These are phyloP conservation scores for Rheum nobile DNA, from an alignment of 148 eudicot genomes.

Conservation along the genomic window DNA sequence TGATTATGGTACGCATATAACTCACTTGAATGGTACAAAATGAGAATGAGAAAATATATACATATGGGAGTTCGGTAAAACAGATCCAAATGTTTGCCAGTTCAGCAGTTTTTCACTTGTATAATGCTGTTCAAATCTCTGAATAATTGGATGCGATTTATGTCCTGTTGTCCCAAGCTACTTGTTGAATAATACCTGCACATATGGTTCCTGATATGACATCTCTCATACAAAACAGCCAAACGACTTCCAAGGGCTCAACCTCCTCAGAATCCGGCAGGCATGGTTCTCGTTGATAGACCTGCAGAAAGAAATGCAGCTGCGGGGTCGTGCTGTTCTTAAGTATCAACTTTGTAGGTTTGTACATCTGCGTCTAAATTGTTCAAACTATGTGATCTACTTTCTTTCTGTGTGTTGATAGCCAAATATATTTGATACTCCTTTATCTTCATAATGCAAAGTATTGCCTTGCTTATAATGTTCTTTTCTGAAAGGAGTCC, in stretches of 20 bases:
- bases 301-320: conserved; percentile 62
- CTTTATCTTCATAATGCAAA: neutral
- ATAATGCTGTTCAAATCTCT: too few relatives aligned
- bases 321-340: conserved; percentile 70
- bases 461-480: neutral
- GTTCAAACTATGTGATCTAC: neutral
- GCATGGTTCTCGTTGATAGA: conserved; percentile 88
- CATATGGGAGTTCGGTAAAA: too few relatives aligned
- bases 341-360: conserved; percentile 14
- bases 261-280: conserved; percentile 76
- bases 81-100: too few relatives aligned
- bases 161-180: too few relatives aligned
- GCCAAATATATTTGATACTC: neutral
- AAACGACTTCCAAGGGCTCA: conserved; percentile 83
- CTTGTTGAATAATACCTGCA: neutral
- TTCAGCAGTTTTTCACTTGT: too few relatives aligned
- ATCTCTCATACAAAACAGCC: conserved; percentile 30
- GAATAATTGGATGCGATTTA: too few relatives aligned
- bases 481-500: too few relatives aligned
- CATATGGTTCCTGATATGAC: conserved; percentile 6
- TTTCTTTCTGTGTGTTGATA: neutral
- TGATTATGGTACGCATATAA: neutral
- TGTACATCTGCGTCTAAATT: neutral
- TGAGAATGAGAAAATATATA: too few relatives aligned
- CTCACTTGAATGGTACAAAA: neutral